Evolutionary conservation across 768 basidiomycete genomes (phyloP).

Genomic region (Asterophora lycoperdoides): DNA sequence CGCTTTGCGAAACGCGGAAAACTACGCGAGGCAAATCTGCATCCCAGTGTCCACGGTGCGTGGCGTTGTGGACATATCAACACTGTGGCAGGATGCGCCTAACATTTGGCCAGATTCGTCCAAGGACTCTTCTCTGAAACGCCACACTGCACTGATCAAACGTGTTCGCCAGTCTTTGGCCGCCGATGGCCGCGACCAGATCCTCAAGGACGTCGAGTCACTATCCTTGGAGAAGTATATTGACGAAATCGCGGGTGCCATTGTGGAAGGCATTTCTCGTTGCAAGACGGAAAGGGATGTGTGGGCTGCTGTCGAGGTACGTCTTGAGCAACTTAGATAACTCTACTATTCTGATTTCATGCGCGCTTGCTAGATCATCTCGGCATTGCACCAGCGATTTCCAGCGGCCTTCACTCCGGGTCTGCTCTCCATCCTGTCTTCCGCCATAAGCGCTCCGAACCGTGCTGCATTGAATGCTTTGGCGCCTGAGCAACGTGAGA

Average conservation of each 20-base stretch:
- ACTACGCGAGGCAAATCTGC: constrained; percentile 54
- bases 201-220: constrained; percentile 88
- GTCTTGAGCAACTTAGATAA: constrained; percentile 1
- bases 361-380: constrained; percentile 63
- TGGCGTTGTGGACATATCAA: constrained; percentile 3
- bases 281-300: constrained; percentile 94
- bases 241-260: constrained; percentile 87
- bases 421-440: constrained; percentile 55
- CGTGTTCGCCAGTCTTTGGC: constrained; percentile 86
- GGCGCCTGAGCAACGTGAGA: constrained; percentile 79
- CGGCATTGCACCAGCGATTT: constrained; percentile 84
- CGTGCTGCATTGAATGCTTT: constrained; percentile 52
- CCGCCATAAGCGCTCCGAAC: constrained; percentile 56
- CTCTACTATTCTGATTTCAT: constrained; percentile 3
- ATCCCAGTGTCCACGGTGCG: constrained; percentile 46
- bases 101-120: constrained; percentile 46
- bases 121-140: constrained; percentile 92
- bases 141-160: constrained; percentile 94
- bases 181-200: constrained; percentile 75
- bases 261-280: constrained; percentile 76
- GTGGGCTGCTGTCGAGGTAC: constrained; percentile 89
- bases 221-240: constrained; percentile 93
- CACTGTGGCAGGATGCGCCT: background rate
- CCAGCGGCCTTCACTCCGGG: constrained; percentile 72
- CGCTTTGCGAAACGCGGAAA: constrained; percentile 54